Conservation (phyloP, 2,329 filamentous ascomycete genomes). For the Monosporascus sp. region DNA sequence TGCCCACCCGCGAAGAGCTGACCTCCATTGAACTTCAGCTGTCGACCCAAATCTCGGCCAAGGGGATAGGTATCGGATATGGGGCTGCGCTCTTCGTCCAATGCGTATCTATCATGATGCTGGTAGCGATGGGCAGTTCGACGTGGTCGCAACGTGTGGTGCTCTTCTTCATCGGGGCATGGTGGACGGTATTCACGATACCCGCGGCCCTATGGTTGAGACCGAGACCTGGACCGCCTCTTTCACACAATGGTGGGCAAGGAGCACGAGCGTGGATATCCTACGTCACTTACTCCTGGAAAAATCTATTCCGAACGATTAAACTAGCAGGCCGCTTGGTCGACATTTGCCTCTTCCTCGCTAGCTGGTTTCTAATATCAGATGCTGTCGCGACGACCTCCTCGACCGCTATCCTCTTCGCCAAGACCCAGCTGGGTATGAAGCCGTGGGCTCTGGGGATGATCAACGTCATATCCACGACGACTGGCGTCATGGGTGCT, state of each 20-base stretch:
- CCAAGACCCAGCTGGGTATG: conserved; percentile 91
- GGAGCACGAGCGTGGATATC: conserved; percentile 50
- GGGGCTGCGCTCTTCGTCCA: conserved; percentile 81
- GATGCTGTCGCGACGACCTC: conserved; percentile 93
- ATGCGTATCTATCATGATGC: conserved; percentile 70
- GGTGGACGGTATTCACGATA: conserved; percentile 92
- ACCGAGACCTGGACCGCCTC: conserved; percentile 79
- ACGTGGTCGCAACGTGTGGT: conserved; percentile 84
- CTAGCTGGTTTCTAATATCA: conserved; percentile 89
- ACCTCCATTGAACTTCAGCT: conserved; percentile 67
- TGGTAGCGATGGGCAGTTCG: conserved; percentile 67
- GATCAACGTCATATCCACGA: conserved; percentile 88
- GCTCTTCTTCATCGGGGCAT: conserved; percentile 77
- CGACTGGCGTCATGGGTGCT: conserved; percentile 78
- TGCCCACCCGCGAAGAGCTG: conserved; percentile 40
- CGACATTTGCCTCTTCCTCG: conserved; percentile 74
- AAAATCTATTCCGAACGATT: conserved; percentile 74
- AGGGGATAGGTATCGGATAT: conserved; percentile 92
- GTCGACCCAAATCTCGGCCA: conserved; percentile 85
- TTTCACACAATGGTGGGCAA: conserved; percentile 41
- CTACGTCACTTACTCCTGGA: conserved; percentile 83
- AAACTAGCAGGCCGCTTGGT: conserved; percentile 65
- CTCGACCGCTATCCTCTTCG: conserved; percentile 90
- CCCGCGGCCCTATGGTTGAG: conserved; percentile 84
- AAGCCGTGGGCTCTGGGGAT: conserved; percentile 78